Evolutionary conservation across 331 rosid species (phyloP), one percentile per base, ranked within the genome.

Genomic region (Cydonia oblonga): DNA sequence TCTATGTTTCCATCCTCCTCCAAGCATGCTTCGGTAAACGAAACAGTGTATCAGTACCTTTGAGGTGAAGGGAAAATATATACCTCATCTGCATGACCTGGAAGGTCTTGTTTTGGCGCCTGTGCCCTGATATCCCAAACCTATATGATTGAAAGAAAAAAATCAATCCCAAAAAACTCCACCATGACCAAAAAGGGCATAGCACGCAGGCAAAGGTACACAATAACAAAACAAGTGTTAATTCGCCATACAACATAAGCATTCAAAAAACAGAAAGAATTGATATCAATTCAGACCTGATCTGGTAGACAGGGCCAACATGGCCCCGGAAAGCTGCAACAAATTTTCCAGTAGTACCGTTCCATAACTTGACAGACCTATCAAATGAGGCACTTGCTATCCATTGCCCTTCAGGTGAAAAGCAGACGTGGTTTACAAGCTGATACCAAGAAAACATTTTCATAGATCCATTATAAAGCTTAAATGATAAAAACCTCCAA

Each of bases 371-470:
- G 58, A 95, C 97, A 60, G 98, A 95, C 77, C 89, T 91, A 74
- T 95, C 98, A 70, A 95, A 95, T 56, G 97, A 95, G 63, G 93
- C 96, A 82, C 96, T 95, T 30, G 98, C 97, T 66, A 95, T 79
- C 97, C 98, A 95, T 87, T 86, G 97, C 40, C 98, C 98, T 66
- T 95, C 98, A 69, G 98, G 98, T 30, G 98, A 95, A 82, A 91
- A 95, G 79, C 82, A 87, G 30, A 95, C 96, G 69, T 95, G 96
- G 81, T 91, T 95, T 76, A 91, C 98, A 60, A 86, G 91, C 97
- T 95, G 89, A 73, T 16, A 75, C 73, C 26, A 72, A 13, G 58
- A 73, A 38, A 75, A 69, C 60, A 75, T 32, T 70, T 62, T 61
- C 56, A 56, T 49, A 11, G 52, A 49, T 68, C 14, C 60, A 63